Evolutionary conservation across 768 basidiomycete species (phyloP).

Genomic region (Lepiota subincarnata): DNA sequence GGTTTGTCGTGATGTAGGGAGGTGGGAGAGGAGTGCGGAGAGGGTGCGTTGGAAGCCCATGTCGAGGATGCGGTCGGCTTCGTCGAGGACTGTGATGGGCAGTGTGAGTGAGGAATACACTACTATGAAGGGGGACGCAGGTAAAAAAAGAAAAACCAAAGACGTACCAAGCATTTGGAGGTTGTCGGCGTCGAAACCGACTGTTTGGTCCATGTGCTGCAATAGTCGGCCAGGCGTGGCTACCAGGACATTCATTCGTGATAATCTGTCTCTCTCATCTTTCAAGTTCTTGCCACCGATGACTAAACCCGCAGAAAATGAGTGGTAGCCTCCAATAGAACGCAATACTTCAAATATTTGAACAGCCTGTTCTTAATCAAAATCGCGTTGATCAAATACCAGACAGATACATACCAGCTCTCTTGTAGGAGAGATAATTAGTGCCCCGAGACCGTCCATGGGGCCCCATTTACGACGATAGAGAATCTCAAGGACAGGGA

Average conservation of each 20-base stretch:
- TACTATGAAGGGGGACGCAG: neutral
- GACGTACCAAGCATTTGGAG: constrained; percentile 83
- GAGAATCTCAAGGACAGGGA: constrained; percentile 88
- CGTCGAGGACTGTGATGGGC: constrained; percentile 71
- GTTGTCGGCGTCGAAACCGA: constrained; percentile 88
- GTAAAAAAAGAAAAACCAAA: neutral
- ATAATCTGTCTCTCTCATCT: constrained; percentile 84
- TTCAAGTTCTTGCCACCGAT: constrained; percentile 96
- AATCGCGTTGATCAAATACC: neutral
- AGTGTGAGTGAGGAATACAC: constrained; percentile 3
- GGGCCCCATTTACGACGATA: constrained; percentile 92
- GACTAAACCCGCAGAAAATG: constrained; percentile 90
- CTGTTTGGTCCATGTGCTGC: constrained; percentile 98
- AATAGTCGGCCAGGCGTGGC: constrained; percentile 93
- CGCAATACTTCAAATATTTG: constrained; percentile 97
- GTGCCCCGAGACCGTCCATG: constrained; percentile 84
- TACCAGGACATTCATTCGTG: constrained; percentile 97
- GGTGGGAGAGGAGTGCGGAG: constrained; percentile 86
- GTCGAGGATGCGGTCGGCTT: constrained; percentile 94
- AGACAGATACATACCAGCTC: constrained; percentile 62
- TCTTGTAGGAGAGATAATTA: constrained; percentile 91
- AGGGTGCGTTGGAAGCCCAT: constrained; percentile 92
- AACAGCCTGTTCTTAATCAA: constrained; percentile 59
- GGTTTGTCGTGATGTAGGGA: constrained; percentile 90
- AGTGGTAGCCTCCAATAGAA: constrained; percentile 88